Base-by-base conservation (phyloP, 371 early-diverging fungal species). In the Mycotypha africana region DNA sequence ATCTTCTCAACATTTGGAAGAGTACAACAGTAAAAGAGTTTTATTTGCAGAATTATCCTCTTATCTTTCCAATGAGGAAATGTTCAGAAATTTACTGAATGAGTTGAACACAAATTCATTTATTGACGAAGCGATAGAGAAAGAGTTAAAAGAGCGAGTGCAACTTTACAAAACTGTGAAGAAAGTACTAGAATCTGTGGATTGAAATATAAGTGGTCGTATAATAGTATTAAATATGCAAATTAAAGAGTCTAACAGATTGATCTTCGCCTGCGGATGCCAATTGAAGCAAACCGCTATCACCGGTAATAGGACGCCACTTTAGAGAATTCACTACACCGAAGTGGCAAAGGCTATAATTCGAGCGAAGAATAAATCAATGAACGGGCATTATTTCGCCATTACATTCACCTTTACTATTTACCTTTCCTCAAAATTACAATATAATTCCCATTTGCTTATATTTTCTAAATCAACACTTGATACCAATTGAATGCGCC, bases 221-320 rank as follows among this genome's bases (percentile, higher is more conserved):
- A n/a, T n/a, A n/a, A n/a, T n/a, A n/a, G n/a, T n/a, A n/a, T n/a
- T n/a, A n/a, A n/a, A n/a, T n/a, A n/a, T n/a, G n/a, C 42, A 86
- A 55, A 32, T 76, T 73, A 24, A 81, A 76, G 23, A 90, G 64
- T 33, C 88, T 79, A 15, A 89, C 83, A 35, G 88, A 78, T 42
- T 81, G 79, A 67, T 91, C 89, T 38, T 79, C 79, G n/a, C 85
- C 82, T 36, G 70, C 81, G 35, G 79, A 80, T 10, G 86, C 89
- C 36, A 86, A 58, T 45, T 81, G 84, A 51, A 78, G 59, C 25
- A 48, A 42, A 8, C 33, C 52, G 5, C 47, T 42, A 20, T 31
- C 51, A 14, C 38, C 41, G 4, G 36, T 17, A 17, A 36, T 19
- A 11, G 47, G 56, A 20, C 85, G 73, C 88, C 89, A 90, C 14